Percentiles rank a stretch among this genome's conserved stretches.
Evolutionary conservation across 331 rosid species (phyloP).

Genomic region (Pyracantha coccinea): DNA sequence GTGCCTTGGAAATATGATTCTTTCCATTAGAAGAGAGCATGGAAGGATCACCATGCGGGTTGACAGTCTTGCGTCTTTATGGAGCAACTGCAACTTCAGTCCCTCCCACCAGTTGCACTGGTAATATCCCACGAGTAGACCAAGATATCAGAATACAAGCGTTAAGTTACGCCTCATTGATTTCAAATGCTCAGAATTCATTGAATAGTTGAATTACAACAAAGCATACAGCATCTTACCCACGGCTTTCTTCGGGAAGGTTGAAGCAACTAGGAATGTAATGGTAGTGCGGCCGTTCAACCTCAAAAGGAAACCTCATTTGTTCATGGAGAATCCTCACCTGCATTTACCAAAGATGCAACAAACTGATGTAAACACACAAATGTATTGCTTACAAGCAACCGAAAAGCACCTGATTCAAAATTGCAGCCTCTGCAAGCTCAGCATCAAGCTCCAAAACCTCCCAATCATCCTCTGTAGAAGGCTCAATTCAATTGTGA

Average conservation of each 20-base stretch:
- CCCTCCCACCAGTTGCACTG: slow-evolving; percentile 88
- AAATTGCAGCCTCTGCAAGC: slow-evolving; percentile 65
- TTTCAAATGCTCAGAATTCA: not conserved
- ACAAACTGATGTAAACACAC: not conserved
- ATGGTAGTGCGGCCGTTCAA: slow-evolving; percentile 69
- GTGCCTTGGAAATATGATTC: slow-evolving; percentile 36
- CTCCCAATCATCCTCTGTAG: slow-evolving; percentile 92
- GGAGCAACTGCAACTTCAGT: slow-evolving; percentile 92
- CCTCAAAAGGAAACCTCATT: slow-evolving; percentile 89
- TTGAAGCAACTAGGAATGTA: slow-evolving; percentile 65
- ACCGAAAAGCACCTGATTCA: slow-evolving; percentile 56
- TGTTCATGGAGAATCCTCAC: slow-evolving; percentile 78
- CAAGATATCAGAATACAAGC: not conserved
- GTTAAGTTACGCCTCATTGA: not conserved
- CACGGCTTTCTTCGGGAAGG: slow-evolving; percentile 74
- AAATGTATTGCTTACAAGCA: not conserved
- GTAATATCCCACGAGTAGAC: slow-evolving; percentile 6
- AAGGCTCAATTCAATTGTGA: slow-evolving; percentile 52
- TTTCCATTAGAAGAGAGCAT: slow-evolving; percentile 24
- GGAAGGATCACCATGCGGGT: slow-evolving; percentile 29
- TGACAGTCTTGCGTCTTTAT: slow-evolving; percentile 50
- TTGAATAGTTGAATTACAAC: not conserved
- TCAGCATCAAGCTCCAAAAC: slow-evolving; percentile 83
- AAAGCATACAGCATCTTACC: slow-evolving; percentile 56
- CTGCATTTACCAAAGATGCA: slow-evolving; percentile 27